Conservation (phyloP, 148 eudicot species). For the Talinum fruticosum region DNA sequence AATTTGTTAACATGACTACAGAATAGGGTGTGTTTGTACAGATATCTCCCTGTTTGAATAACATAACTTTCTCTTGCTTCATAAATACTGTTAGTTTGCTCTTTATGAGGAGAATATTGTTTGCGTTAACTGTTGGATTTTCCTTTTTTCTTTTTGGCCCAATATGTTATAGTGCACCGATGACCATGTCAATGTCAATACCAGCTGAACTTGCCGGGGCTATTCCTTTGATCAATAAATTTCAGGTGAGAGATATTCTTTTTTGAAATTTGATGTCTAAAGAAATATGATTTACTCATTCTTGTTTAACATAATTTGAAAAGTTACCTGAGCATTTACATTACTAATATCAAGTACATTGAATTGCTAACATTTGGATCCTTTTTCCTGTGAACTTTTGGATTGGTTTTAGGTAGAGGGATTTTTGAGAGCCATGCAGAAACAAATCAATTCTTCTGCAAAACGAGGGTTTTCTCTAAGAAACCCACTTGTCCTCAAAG, state of each 20-base stretch:
- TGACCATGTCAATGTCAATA: slow-evolving; percentile 80
- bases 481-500: slow-evolving; percentile 65
- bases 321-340: neutral
- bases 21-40: too few relatives aligned
- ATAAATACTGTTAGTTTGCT: neutral
- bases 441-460: slow-evolving; percentile 83
- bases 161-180: slow-evolving; percentile 65
- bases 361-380: neutral
- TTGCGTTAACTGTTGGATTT: slow-evolving; percentile 9
- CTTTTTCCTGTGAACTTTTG: slow-evolving; percentile 5
- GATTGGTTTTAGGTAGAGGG: slow-evolving; percentile 73
- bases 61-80: neutral
- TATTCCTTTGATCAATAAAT: slow-evolving; percentile 87
- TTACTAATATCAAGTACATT: too few relatives aligned
- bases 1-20: too few relatives aligned
- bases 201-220: slow-evolving; percentile 97
- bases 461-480: slow-evolving; percentile 90
- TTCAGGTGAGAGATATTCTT: slow-evolving; percentile 57
- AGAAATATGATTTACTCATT: neutral
- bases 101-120: neutral
- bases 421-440: slow-evolving; percentile 92
- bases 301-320: neutral
- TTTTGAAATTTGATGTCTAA: neutral
- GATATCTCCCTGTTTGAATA: neutral
- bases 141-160: neutral